These are phyloP conservation scores for Hydnomerulius pinastri DNA, from an alignment of 768 basidiomycete genomes.

Conservation along the genomic window DNA sequence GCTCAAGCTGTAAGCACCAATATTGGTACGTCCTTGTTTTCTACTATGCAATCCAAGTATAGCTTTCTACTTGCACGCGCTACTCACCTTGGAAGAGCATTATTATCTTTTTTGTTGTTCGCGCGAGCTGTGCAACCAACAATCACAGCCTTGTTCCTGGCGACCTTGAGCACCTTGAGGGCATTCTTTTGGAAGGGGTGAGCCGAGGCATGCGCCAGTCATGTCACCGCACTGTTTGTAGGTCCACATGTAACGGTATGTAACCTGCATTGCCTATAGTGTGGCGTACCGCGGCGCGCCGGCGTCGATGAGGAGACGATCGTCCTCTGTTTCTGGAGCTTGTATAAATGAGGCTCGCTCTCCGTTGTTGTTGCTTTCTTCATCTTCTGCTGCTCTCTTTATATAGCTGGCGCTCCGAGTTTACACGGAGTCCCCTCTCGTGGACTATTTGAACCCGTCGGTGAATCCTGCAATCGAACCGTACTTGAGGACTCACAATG, in stretches of 20 bases:
- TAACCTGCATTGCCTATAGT: not conserved
- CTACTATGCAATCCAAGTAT: not conserved
- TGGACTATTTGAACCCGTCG: not conserved
- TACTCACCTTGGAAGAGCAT: not conserved
- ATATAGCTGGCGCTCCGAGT: not conserved
- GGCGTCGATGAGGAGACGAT: not conserved
- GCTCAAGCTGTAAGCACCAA: not conserved
- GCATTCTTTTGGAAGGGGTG: constrained; percentile 19
- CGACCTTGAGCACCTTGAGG: not conserved
- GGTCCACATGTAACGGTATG: constrained; percentile 17
- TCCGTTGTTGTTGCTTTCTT: not conserved
- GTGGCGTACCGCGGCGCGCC: not conserved
- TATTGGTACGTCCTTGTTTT: not conserved
- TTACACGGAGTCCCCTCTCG: not conserved
- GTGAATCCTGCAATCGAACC: not conserved
- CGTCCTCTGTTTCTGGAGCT: constrained; percentile 6
- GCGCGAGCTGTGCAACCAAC: not conserved
- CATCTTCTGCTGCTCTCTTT: no score
- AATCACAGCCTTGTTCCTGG: constrained; percentile 7
- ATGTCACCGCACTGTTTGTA: constrained; percentile 14
- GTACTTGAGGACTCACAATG: constrained; percentile 10
- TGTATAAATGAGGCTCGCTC: constrained; percentile 7
- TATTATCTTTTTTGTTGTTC: not conserved
- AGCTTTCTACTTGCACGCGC: not conserved
- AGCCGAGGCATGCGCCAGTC: constrained; percentile 7